Evolutionary conservation across 176 grass and related monocot genomes (phyloP).

Genomic region (Elymus sibiricus): DNA sequence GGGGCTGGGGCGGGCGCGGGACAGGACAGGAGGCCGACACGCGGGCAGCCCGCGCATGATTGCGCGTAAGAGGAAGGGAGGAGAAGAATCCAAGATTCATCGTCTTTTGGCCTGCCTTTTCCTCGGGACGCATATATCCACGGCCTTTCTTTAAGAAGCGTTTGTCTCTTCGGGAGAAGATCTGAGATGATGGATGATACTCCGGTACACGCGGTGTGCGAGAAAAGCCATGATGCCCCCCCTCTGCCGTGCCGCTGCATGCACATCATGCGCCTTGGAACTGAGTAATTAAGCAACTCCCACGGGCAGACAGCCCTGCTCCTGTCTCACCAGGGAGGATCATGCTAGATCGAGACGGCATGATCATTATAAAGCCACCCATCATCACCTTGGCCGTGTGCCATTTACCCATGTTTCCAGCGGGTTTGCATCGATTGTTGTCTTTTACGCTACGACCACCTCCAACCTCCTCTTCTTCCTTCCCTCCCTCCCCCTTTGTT

Average conservation of each 20-base stretch:
- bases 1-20: too few species aligned
- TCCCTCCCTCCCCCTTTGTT: too few species aligned
- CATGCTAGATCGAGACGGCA: slow-evolving; percentile 26
- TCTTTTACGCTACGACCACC: slow-evolving; percentile 7
- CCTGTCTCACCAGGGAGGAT: slow-evolving; percentile 37
- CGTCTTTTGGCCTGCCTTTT: slow-evolving; percentile 15
- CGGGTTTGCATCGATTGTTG: background rate
- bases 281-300: background rate
- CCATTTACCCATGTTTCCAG: slow-evolving; percentile 26
- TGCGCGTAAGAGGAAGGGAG: slow-evolving; percentile 7
- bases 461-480: too few species aligned
- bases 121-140: background rate
- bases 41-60: slow-evolving; percentile 35
- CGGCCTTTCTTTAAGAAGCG: slow-evolving; percentile 27
- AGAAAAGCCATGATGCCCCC: slow-evolving; percentile 7
- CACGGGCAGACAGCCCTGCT: slow-evolving; percentile 25
- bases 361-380: slow-evolving; percentile 19
- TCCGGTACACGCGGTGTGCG: background rate
- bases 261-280: slow-evolving; percentile 31
- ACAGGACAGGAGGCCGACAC: slow-evolving; percentile 30
- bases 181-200: slow-evolving; percentile 20
- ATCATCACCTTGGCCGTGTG: slow-evolving; percentile 26
- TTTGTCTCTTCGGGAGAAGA: slow-evolving; percentile 38
- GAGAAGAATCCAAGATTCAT: slow-evolving; percentile 51
- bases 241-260: background rate